phyloP scores from a whole-genome alignment of 2,329 filamentous ascomycete genomes.

The Aspergillus uvarum region DNA sequence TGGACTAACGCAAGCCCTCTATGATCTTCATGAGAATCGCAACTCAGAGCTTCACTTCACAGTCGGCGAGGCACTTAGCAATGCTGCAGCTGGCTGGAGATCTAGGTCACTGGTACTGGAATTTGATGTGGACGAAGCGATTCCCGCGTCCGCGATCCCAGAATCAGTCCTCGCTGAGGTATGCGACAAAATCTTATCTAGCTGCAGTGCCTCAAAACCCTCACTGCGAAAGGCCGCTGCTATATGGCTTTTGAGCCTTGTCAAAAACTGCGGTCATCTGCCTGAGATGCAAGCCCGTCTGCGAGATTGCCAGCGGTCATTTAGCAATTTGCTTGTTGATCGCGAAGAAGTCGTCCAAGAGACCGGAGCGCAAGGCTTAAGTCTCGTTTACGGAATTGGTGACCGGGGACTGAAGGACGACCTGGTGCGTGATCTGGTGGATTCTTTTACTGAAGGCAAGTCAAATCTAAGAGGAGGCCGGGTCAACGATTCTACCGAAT shows the following conservation, averaged over 20 bases:
- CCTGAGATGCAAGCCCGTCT: conserved; percentile 70
- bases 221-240: conserved; percentile 87
- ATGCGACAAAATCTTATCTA: conserved; percentile 70
- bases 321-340: conserved; percentile 82
- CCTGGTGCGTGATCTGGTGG: conserved; percentile 81
- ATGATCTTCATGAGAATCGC: conserved; percentile 77
- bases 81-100: conserved; percentile 75
- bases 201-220: conserved; percentile 83
- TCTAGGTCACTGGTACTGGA: conserved; percentile 74
- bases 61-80: conserved; percentile 82
- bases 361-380: conserved; percentile 84
- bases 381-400: conserved; percentile 92
- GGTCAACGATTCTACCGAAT: conserved; percentile 84
- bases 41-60: conserved; percentile 87
- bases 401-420: conserved; percentile 76
- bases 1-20: conserved; percentile 66
- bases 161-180: conserved; percentile 52
- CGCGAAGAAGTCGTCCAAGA: conserved; percentile 95
- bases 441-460: conserved; percentile 74
- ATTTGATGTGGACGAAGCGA: conserved; percentile 67
- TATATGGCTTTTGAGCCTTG: conserved; percentile 89
- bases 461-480: conserved; percentile 66
- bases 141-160: conserved; percentile 41
- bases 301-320: conserved; percentile 77
- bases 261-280: conserved; percentile 86